phyloP scores from a whole-genome alignment of 192 early-diverging fungal genomes.

The Lunasporangiospora selenospora region DNA sequence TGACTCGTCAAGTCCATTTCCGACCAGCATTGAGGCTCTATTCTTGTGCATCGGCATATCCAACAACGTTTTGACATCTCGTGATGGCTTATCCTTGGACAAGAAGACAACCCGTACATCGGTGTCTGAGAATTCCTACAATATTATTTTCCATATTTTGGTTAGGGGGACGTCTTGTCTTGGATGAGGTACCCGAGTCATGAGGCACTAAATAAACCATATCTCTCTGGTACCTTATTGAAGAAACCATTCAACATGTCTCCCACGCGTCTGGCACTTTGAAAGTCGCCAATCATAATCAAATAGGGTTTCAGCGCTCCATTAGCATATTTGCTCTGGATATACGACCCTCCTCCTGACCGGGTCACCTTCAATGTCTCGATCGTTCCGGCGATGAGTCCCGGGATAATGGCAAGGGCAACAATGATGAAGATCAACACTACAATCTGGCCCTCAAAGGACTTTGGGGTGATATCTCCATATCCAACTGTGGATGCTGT shows the following conservation, averaged over 20 bases:
- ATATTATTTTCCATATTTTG: constrained; percentile 1
- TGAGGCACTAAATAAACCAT: not conserved
- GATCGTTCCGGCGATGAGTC: constrained; percentile 55
- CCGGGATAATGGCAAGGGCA: constrained; percentile 65
- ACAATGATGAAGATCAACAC: constrained; percentile 67
- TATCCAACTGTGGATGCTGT: constrained; percentile 79
- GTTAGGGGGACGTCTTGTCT: not conserved
- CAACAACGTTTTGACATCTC: constrained; percentile 53
- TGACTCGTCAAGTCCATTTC: constrained; percentile 34
- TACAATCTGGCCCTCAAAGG: constrained; percentile 59
- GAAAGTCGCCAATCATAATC: constrained; percentile 56
- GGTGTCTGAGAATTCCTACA: constrained; percentile 50
- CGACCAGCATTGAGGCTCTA: constrained; percentile 40
- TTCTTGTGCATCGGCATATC: constrained; percentile 41
- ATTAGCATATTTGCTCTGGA: constrained; percentile 21
- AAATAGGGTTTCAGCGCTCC: constrained; percentile 38
- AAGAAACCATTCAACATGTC: constrained; percentile 57
- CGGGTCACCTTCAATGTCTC: constrained; percentile 43
- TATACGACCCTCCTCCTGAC: constrained; percentile 38
- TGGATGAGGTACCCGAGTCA: not conserved
- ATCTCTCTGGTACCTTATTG: constrained; percentile 36
- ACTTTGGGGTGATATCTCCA: constrained; percentile 69
- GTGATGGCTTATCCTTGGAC: constrained; percentile 51
- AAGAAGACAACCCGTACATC: constrained; percentile 58
- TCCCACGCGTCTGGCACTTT: constrained; percentile 46